Conservation (phyloP, 768 basidiomycete genomes). For the Tricholoma furcatifolium region DNA sequence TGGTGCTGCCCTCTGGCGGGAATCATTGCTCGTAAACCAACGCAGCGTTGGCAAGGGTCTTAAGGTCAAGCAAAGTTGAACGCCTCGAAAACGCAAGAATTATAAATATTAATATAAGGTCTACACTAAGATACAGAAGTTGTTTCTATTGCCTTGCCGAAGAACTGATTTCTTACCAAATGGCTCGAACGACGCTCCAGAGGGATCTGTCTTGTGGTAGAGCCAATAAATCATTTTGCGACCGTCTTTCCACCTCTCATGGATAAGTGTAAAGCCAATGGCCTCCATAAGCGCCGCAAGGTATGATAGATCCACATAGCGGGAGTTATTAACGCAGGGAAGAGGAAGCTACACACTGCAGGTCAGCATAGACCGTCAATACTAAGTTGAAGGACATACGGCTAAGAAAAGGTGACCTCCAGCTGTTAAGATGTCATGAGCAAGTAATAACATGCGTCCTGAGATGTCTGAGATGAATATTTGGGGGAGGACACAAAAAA, state of each 20-base stretch:
- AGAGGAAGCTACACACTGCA: slow-evolving; percentile 70
- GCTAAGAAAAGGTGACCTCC: slow-evolving; percentile 69
- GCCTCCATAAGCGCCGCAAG: slow-evolving; percentile 55
- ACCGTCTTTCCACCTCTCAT: slow-evolving; percentile 58
- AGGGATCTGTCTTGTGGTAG: slow-evolving; percentile 46
- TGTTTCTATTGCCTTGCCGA: slow-evolving; percentile 73
- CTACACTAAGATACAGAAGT: slow-evolving; percentile 60
- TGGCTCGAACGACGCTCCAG: slow-evolving; percentile 7
- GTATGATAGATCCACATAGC: slow-evolving; percentile 68
- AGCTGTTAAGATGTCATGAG: slow-evolving; percentile 51
- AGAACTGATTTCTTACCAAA: slow-evolving; percentile 59
- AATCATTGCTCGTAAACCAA: slow-evolving; percentile 23
- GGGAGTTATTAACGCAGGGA: slow-evolving; percentile 83
- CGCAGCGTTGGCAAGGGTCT: not conserved
- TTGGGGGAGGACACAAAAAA: not conserved
- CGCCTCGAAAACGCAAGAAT: not conserved
- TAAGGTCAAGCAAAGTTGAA: slow-evolving; percentile 6
- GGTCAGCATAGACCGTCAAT: not conserved
- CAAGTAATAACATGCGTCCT: slow-evolving; percentile 73
- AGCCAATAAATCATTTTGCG: slow-evolving; percentile 92
- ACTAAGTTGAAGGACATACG: slow-evolving; percentile 37
- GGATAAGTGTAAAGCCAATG: slow-evolving; percentile 63
- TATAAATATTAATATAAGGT: not conserved
- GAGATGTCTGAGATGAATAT: slow-evolving; percentile 4
- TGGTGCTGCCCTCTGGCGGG: slow-evolving; percentile 49